Evolutionary conservation across 805 yeast species (phyloP).

Genomic region (Jamesozyma hellenica): DNA sequence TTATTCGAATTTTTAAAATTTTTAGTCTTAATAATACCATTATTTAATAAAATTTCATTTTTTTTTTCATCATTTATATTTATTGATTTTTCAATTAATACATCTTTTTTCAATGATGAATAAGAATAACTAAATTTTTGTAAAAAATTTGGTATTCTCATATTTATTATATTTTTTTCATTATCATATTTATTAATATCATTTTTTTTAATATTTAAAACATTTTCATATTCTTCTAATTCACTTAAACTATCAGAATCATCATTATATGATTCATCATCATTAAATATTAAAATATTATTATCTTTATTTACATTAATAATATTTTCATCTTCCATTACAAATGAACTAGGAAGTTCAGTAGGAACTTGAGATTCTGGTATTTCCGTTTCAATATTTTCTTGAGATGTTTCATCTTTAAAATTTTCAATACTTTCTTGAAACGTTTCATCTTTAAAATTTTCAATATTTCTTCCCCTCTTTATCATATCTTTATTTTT

Average conservation of each 20-base stretch:
- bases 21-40: not conserved
- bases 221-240: not conserved
- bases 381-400: constrained; percentile 19
- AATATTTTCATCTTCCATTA: not conserved
- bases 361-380: constrained; percentile 24
- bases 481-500: not conserved
- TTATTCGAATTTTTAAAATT: too few relatives aligned
- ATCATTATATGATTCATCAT: not conserved
- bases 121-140: constrained; percentile 2
- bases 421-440: constrained; percentile 1
- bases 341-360: constrained; percentile 17
- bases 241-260: constrained; percentile 3
- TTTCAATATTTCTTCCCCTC: not conserved
- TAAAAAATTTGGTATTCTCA: not conserved
- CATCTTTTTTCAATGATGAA: not conserved
- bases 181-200: not conserved
- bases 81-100: too few relatives aligned
- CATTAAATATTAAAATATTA: not conserved
- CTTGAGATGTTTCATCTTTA: not conserved
- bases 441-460: not conserved
- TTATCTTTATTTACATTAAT: not conserved
- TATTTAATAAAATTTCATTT: not conserved
- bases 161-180: too few relatives aligned
- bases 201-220: not conserved
- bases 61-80: not conserved